Evolutionary conservation across 768 basidiomycete genomes (phyloP).

Genomic region (Lactifluus hygrophoroides): DNA sequence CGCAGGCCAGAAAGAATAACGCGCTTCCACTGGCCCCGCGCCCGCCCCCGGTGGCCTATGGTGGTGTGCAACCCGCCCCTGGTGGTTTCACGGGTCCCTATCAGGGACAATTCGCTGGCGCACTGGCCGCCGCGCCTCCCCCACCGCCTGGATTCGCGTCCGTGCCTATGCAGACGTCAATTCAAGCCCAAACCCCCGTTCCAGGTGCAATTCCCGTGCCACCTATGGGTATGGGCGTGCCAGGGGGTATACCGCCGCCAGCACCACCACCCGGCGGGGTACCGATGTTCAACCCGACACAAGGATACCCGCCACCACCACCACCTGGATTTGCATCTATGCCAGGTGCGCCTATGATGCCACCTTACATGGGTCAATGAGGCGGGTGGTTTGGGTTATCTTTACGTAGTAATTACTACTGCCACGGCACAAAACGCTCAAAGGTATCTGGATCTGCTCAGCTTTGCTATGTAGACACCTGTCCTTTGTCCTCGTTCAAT

Average conservation of each 20-base stretch:
- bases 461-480: background rate
- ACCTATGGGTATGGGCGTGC: constrained; percentile 11
- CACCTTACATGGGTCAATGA: constrained; percentile 14
- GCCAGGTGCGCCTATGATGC: constrained; percentile 33
- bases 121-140: constrained; percentile 55
- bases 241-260: constrained; percentile 4
- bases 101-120: constrained; percentile 92
- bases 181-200: constrained; percentile 33
- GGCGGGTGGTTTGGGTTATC: background rate
- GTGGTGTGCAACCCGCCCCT: constrained; percentile 54
- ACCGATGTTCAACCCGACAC: constrained; percentile 37
- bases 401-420: constrained; percentile 5
- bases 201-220: constrained; percentile 29
- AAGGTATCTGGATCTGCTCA: background rate
- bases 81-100: constrained; percentile 71
- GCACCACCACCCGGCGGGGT: constrained; percentile 29
- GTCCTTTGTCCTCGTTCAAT: too few relatives aligned
- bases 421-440: background rate
- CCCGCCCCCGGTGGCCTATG: constrained; percentile 69
- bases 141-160: constrained; percentile 76
- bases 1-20: constrained; percentile 94
- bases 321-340: constrained; percentile 51
- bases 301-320: constrained; percentile 52
- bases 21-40: constrained; percentile 72
- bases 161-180: constrained; percentile 35